These are phyloP conservation scores for Phyllosticta ampelicida DNA, from an alignment of 2,329 filamentous ascomycete species.

Conservation along the genomic window DNA sequence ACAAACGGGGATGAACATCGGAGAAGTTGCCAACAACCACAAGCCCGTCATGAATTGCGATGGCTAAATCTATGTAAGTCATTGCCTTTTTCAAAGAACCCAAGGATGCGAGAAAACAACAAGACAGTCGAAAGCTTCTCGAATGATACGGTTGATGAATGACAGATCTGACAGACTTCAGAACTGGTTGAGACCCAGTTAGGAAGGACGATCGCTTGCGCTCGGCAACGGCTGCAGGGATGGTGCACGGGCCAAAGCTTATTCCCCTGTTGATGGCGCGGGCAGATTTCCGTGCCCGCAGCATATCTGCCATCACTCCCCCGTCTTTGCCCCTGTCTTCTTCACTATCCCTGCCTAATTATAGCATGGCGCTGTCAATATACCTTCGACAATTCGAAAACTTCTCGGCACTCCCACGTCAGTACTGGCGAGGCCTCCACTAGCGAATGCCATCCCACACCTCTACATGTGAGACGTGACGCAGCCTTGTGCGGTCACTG, in stretches of 20 bases:
- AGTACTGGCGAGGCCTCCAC: background rate
- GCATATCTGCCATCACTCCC: background rate
- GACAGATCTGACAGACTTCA: background rate
- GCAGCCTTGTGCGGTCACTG: background rate
- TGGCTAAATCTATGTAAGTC: too few species aligned
- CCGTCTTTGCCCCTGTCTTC: background rate
- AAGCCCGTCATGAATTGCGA: background rate
- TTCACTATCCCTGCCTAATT: background rate
- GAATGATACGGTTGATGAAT: background rate
- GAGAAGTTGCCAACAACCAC: background rate
- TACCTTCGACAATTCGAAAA: background rate
- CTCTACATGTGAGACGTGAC: background rate
- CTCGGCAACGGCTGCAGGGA: background rate
- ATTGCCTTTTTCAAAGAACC: too few species aligned
- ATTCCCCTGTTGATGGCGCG: background rate
- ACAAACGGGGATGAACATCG: background rate
- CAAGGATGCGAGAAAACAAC: too few species aligned
- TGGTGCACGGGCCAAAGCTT: slow-evolving; percentile 9
- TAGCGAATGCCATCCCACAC: background rate
- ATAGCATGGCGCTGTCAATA: background rate
- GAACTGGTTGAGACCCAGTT: background rate
- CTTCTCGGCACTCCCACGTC: background rate
- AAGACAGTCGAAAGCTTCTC: too few species aligned
- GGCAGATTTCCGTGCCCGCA: background rate
- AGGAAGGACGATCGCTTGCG: background rate